Percentiles rank a stretch among this genome's conserved stretches.
Evolutionary conservation across 805 yeast genomes (phyloP).

Genomic region (Candida gorgasii): DNA sequence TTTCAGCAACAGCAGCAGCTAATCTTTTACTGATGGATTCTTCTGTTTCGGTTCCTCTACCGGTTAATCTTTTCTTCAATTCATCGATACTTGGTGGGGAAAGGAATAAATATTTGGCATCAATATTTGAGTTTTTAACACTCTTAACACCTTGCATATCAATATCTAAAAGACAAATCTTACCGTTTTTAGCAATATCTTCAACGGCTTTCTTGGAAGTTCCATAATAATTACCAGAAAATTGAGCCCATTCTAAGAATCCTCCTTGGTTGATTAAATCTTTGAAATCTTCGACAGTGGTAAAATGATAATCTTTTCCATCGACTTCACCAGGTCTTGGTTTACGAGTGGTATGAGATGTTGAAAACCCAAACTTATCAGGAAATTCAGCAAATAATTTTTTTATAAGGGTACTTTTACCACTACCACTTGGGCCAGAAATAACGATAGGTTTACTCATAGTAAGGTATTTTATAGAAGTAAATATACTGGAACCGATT

Average conservation of each 20-base stretch:
- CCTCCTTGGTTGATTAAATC: constrained; percentile 67
- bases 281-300: constrained; percentile 77
- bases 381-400: constrained; percentile 90
- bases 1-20: constrained; percentile 81
- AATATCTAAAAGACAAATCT: constrained; percentile 88
- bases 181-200: constrained; percentile 62
- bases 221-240: constrained; percentile 97
- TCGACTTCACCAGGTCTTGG: constrained; percentile 92
- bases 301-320: constrained; percentile 89
- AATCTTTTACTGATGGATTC: constrained; percentile 85
- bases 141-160: constrained; percentile 99
- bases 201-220: constrained; percentile 86
- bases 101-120: constrained; percentile 83
- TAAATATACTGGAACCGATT: no score
- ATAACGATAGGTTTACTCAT: constrained; percentile 81
- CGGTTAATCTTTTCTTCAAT: constrained; percentile 70
- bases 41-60: constrained; percentile 93
- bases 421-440: constrained; percentile 97
- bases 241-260: constrained; percentile 97
- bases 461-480: not conserved
- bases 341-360: constrained; percentile 86
- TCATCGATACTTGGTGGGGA: constrained; percentile 91
- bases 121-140: constrained; percentile 77
- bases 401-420: constrained; percentile 92
- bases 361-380: constrained; percentile 86